These are phyloP conservation scores for Wickerhamiella infanticola DNA, from an alignment of 1,139 yeast genomes.

Conservation along the genomic window DNA sequence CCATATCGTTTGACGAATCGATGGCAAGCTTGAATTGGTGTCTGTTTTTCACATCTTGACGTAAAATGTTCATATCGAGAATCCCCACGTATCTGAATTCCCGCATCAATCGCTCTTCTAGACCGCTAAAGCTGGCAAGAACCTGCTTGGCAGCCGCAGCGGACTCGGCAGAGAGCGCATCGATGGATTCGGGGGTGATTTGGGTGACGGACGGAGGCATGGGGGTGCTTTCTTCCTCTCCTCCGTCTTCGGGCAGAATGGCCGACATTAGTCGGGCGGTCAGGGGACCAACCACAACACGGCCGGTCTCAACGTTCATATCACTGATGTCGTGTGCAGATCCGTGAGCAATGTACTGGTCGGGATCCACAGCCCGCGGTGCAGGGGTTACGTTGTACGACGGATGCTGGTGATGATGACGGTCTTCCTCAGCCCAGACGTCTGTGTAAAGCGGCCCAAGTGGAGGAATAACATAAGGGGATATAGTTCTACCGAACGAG, in stretches of 20 bases:
- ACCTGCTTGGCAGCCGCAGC: constrained; percentile 32
- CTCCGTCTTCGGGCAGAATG: constrained; percentile 27
- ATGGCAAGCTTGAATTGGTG: constrained; percentile 17
- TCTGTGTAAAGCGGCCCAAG: constrained; percentile 71
- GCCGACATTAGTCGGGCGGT: constrained; percentile 79
- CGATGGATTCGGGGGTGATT: constrained; percentile 7
- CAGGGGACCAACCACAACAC: constrained; percentile 78
- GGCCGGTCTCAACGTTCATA: constrained; percentile 48
- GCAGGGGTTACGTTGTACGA: constrained; percentile 27
- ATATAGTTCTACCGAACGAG: constrained; percentile 18
- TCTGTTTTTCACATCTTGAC: constrained; percentile 23
- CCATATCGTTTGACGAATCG: constrained; percentile 1
- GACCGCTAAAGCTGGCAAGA: constrained; percentile 53
- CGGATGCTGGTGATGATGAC: constrained; percentile 36
- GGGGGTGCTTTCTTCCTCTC: constrained; percentile 14
- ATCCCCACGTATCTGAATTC: constrained; percentile 87
- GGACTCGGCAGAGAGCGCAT: constrained; percentile 15
- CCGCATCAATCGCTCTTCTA: constrained; percentile 75
- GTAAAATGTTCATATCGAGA: constrained; percentile 34
- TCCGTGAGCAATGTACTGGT: constrained; percentile 36
- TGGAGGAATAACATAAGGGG: constrained; percentile 49
- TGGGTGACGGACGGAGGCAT: neutral
- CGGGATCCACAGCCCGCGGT: constrained; percentile 15
- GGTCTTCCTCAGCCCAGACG: constrained; percentile 77
- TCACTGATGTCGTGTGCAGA: constrained; percentile 46